Evolutionary conservation across 768 basidiomycete species (phyloP), one percentile per base, ranked within the genome.

Genomic region (Pseudohyphozyma bogoriensis): DNA sequence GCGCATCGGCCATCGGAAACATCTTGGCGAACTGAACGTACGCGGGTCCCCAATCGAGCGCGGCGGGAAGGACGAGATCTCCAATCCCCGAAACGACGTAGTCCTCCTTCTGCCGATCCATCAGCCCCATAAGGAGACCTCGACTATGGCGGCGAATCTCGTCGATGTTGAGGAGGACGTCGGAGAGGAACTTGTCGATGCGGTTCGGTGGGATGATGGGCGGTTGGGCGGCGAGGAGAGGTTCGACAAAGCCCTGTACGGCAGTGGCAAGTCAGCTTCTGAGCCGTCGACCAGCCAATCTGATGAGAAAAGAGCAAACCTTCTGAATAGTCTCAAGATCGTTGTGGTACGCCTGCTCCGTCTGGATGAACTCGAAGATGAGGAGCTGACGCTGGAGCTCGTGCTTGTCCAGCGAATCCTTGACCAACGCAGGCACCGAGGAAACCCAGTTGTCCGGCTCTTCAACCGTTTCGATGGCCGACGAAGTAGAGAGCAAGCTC

Each of bases 291-390:
- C n/a, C 15, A 36, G 37, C 10, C n/a, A 10, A 32, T 22, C 10
- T 10, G 22, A 10, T 26, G 37, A 18, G 4, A 24, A 12, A 12
- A 58, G 78, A 76, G 46, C 72, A 77, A 44, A 86, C 83, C 20
- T 80, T 77, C 70, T 93, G 88, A 46, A 95, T 81, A 2, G 83
- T 78, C 60, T 89, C 85, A 11, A 99, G 79, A 70, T 99, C 93
- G 57, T 84, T 83, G 45, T 89, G 76, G 71, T 92, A 95, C 69
- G 89, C 85, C 65, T 89, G 84, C 72, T 97, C 93, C 68, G 88
- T 85, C 64, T 79, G 79, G 65, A 97, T 87, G 39, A 92, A 80
- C 70, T 89, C 89, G 71, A 86, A 84, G 58, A 99, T 92, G 40
- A 83, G 50, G 11, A 60, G 59, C 51, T 69, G 70, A 22, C 60